These are phyloP conservation scores for Fallopia convolvulus DNA, from an alignment of 148 eudicot species.

Conservation along the genomic window DNA sequence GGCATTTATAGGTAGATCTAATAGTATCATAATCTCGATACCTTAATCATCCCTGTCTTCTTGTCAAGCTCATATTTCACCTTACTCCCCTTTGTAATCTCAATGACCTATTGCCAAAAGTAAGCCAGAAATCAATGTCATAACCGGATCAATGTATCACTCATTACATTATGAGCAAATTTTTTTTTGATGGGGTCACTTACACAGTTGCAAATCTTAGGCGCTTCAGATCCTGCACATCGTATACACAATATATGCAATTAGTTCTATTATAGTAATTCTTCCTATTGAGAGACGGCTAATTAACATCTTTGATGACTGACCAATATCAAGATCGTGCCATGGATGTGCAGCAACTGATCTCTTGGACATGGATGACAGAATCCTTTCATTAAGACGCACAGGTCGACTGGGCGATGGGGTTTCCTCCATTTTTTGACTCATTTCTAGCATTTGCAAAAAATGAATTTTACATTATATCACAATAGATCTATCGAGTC, in stretches of 20 bases:
- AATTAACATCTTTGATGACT: neutral
- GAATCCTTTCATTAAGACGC: slow-evolving; percentile 18
- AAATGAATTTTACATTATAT: no score
- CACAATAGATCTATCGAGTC: no score
- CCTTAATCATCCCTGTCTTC: slow-evolving; percentile 58
- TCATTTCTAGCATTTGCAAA: slow-evolving; percentile 16
- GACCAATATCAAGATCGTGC: slow-evolving; percentile 18
- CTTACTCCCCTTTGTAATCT: slow-evolving; percentile 58
- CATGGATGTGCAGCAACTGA: slow-evolving; percentile 18
- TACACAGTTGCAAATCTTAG: slow-evolving; percentile 42
- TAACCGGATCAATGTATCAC: neutral
- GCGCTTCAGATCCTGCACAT: slow-evolving; percentile 49
- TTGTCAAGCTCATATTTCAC: slow-evolving; percentile 75
- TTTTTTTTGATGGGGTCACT: neutral
- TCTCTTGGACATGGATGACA: slow-evolving; percentile 14
- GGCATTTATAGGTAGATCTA: no score
- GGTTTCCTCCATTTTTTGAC: slow-evolving; percentile 15
- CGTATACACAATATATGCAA: neutral
- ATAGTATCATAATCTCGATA: no score
- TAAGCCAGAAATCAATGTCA: neutral
- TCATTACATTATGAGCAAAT: no score
- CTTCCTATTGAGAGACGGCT: neutral
- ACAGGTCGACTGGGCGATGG: slow-evolving; percentile 21
- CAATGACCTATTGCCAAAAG: slow-evolving; percentile 34
- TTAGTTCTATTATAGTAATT: neutral